A percentile compares a stretch with the other conserved stretches of the same genome.
phyloP scores from a whole-genome alignment of 768 basidiomycete species.

The Fomitopsis pulvina region DNA sequence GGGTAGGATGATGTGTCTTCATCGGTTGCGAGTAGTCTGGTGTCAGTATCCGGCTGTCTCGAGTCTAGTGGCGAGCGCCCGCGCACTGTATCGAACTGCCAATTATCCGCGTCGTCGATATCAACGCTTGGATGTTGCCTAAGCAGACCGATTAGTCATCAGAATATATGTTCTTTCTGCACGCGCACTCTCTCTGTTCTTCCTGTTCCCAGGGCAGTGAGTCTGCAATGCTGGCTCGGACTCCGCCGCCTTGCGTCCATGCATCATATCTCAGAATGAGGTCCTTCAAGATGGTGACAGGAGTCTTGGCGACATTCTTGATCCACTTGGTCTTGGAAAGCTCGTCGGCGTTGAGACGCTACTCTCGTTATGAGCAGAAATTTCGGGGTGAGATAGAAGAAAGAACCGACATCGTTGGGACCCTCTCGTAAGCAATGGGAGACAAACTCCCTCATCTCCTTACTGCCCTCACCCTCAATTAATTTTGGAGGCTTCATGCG shows the following conservation, averaged over 20 bases:
- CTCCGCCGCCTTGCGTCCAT: constrained; percentile 61
- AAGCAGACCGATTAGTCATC: too few relatives aligned
- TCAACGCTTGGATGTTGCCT: background rate
- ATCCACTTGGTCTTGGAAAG: constrained; percentile 88
- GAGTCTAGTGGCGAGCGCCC: constrained; percentile 26
- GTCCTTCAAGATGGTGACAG: constrained; percentile 68
- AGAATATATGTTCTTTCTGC: too few relatives aligned
- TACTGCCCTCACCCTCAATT: constrained; percentile 70
- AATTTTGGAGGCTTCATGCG: constrained; percentile 78
- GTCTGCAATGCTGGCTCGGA: constrained; percentile 70
- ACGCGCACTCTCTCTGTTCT: constrained; percentile 34
- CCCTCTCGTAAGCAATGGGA: constrained; percentile 74
- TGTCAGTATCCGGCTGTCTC: constrained; percentile 5
- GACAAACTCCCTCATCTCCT: constrained; percentile 87
- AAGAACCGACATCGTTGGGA: constrained; percentile 58
- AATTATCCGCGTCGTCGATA: constrained; percentile 33
- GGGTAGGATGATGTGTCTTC: constrained; percentile 26
- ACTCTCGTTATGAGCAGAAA: constrained; percentile 1
- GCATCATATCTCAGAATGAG: constrained; percentile 73
- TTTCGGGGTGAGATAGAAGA: background rate
- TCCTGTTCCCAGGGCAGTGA: constrained; percentile 69
- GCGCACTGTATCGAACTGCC: constrained; percentile 76
- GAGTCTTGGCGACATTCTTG: constrained; percentile 60
- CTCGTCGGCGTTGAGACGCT: constrained; percentile 90
- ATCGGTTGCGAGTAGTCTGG: constrained; percentile 6